Conservation (phyloP, 2,329 filamentous ascomycete genomes). For the Ramularia collo-cygni region DNA sequence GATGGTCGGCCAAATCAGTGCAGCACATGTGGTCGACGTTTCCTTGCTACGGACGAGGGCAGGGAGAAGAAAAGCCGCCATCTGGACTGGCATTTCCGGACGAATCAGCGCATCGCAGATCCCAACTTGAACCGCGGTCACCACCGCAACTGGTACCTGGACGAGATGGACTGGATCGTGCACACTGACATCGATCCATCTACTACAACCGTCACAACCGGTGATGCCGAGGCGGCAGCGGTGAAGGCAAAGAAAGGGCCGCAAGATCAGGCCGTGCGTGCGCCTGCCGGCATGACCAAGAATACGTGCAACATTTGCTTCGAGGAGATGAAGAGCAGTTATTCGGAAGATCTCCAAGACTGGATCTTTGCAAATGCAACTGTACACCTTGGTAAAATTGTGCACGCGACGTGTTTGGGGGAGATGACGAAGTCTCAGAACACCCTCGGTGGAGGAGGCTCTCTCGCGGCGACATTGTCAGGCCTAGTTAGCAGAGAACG, state of each 20-base stretch:
- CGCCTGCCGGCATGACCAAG: slow-evolving; percentile 66
- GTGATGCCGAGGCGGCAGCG: slow-evolving; percentile 35
- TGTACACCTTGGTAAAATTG: slow-evolving; percentile 69
- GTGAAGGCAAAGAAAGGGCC: slow-evolving; percentile 48
- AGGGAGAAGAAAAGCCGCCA: slow-evolving; percentile 82
- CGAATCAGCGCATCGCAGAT: slow-evolving; percentile 82
- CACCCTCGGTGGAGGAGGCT: slow-evolving; percentile 10
- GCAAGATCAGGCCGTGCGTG: slow-evolving; percentile 66
- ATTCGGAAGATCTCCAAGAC: slow-evolving; percentile 87
- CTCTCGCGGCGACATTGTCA: slow-evolving; percentile 22
- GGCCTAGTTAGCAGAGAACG: slow-evolving; percentile 21
- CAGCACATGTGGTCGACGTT: slow-evolving; percentile 84
- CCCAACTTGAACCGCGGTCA: slow-evolving; percentile 71
- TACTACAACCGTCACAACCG: slow-evolving; percentile 36
- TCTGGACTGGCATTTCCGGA: slow-evolving; percentile 97
- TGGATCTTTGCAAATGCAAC: slow-evolving; percentile 94
- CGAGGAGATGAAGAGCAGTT: slow-evolving; percentile 86
- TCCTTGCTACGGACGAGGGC: slow-evolving; percentile 68
- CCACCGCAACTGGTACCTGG: slow-evolving; percentile 91
- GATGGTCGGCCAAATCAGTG: slow-evolving; percentile 80
- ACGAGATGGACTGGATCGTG: slow-evolving; percentile 87
- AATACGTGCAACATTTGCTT: slow-evolving; percentile 92
- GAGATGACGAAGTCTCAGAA: slow-evolving; percentile 60
- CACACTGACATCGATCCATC: slow-evolving; percentile 70
- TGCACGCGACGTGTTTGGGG: slow-evolving; percentile 81